Conservation (phyloP, 805 yeast species). For the Cyberlindnera saturnus region DNA sequence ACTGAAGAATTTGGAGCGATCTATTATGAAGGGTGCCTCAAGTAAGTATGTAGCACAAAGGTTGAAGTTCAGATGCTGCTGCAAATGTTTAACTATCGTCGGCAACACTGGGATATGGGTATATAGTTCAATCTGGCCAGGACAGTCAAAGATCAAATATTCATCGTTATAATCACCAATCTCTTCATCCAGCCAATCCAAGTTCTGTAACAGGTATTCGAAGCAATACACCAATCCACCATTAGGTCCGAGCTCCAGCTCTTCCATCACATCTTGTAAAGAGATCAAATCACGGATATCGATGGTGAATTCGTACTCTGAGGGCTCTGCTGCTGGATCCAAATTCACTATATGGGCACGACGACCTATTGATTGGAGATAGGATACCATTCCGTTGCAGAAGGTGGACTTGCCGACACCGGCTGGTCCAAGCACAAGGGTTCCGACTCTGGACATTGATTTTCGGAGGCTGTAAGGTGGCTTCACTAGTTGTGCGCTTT, state of each 20-base stretch:
- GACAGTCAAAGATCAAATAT: conserved; percentile 90
- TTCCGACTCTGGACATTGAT: conserved; percentile 89
- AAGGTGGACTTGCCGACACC: conserved; percentile 95
- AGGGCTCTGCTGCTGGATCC: conserved; percentile 96
- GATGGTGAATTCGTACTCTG: conserved; percentile 83
- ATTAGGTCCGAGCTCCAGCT: conserved; percentile 87
- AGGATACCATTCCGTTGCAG: conserved; percentile 79
- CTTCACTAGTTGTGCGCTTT: not conserved
- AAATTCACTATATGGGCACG: conserved; percentile 91
- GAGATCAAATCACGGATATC: conserved; percentile 90
- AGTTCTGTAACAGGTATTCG: conserved; percentile 79
- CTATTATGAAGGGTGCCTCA: conserved; percentile 93
- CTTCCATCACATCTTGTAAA: conserved; percentile 92
- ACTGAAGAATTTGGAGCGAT: conserved; percentile 85
- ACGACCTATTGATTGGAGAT: conserved; percentile 87
- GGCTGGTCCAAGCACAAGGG: conserved; percentile 92
- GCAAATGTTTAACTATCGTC: conserved; percentile 78
- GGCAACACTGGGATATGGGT: conserved; percentile 94
- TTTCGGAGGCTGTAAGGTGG: not conserved
- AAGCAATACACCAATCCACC: conserved; percentile 93
- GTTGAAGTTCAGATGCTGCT: conserved; percentile 71
- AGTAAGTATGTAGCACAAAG: conserved; percentile 88
- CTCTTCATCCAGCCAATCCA: conserved; percentile 97
- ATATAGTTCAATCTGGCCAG: conserved; percentile 93
- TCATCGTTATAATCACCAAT: conserved; percentile 95